Evolutionary conservation across 1,139 yeast genomes (phyloP).

Genomic region (Blastobotrys proliferans): DNA sequence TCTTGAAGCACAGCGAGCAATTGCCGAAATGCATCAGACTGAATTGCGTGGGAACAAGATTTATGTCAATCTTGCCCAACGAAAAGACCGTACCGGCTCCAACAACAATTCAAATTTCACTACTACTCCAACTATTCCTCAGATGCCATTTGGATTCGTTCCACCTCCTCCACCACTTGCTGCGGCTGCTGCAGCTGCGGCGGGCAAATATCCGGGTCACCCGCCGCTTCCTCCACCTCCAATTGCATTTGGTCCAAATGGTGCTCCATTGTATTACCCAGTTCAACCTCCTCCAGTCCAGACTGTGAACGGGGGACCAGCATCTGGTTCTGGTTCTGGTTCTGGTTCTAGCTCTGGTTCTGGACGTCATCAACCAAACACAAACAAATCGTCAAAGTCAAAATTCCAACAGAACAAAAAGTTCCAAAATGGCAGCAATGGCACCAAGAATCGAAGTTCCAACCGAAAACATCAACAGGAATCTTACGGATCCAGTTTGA

Average conservation of each 20-base stretch:
- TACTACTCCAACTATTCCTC: not conserved
- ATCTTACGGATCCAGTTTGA: constrained; percentile 26
- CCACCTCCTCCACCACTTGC: constrained; percentile 72
- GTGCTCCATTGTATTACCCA: constrained; percentile 34
- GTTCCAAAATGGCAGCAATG: not conserved
- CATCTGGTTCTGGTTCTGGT: too few relatives aligned
- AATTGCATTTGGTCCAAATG: not conserved
- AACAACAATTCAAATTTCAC: too few relatives aligned
- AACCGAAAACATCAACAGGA: constrained; percentile 31
- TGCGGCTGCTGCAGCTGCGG: constrained; percentile 2
- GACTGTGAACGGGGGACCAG: too few relatives aligned
- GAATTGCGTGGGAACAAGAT: constrained; percentile 82
- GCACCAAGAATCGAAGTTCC: constrained; percentile 6
- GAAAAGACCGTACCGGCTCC: constrained; percentile 88
- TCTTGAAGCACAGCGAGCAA: constrained; percentile 90
- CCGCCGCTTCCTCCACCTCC: not conserved
- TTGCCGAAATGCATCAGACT: constrained; percentile 86
- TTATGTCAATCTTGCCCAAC: constrained; percentile 91
- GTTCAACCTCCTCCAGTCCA: too few relatives aligned
- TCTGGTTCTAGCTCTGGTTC: too few relatives aligned
- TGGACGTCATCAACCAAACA: constrained; percentile 8
- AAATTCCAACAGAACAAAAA: not conserved
- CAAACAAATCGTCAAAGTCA: not conserved
- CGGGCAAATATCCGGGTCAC: not conserved
- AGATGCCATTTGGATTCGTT: constrained; percentile 53